A percentile compares a stretch with the other conserved stretches of the same genome.
These are phyloP conservation scores for Pythium monospermum DNA, from an alignment of 352 stramenopile genomes.

Conservation along the genomic window DNA sequence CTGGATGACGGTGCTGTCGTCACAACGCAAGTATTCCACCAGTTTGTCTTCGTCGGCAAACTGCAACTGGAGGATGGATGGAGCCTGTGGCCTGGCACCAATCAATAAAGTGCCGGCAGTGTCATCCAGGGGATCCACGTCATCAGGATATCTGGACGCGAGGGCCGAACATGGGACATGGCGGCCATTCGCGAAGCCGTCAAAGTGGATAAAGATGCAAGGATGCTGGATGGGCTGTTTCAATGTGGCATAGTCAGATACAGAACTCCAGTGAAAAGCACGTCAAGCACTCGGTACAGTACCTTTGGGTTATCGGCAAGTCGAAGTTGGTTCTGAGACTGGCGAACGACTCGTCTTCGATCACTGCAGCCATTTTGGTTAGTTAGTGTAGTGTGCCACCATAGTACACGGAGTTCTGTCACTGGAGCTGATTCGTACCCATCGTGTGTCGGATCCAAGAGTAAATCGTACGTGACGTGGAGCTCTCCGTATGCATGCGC, in stretches of 20 bases:
- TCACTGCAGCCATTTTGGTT: constrained; percentile 32
- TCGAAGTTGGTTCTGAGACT: constrained; percentile 52
- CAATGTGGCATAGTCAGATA: no score
- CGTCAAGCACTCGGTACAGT: no score
- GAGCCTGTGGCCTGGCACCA: constrained; percentile 14
- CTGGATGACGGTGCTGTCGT: constrained; percentile 66
- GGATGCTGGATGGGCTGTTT: constrained; percentile 57
- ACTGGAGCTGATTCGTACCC: not conserved
- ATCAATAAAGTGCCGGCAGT: not conserved
- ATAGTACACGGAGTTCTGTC: no score
- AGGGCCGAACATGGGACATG: constrained; percentile 62
- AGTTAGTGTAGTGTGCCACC: no score
- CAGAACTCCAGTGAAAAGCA: no score
- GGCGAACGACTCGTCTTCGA: constrained; percentile 43
- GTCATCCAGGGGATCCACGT: constrained; percentile 21
- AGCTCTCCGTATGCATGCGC: constrained; percentile 31
- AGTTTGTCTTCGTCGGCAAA: constrained; percentile 60
- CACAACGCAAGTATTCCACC: constrained; percentile 53
- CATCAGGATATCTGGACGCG: constrained; percentile 54
- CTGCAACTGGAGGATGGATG: constrained; percentile 75
- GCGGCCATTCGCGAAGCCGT: constrained; percentile 54
- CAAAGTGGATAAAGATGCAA: constrained; percentile 70
- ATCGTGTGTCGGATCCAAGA: constrained; percentile 52
- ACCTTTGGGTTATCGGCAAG: constrained; percentile 40
- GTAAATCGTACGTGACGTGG: constrained; percentile 61